phyloP scores from a whole-genome alignment of 2,329 filamentous ascomycete species.

The Paraconiothyrium brasiliense region DNA sequence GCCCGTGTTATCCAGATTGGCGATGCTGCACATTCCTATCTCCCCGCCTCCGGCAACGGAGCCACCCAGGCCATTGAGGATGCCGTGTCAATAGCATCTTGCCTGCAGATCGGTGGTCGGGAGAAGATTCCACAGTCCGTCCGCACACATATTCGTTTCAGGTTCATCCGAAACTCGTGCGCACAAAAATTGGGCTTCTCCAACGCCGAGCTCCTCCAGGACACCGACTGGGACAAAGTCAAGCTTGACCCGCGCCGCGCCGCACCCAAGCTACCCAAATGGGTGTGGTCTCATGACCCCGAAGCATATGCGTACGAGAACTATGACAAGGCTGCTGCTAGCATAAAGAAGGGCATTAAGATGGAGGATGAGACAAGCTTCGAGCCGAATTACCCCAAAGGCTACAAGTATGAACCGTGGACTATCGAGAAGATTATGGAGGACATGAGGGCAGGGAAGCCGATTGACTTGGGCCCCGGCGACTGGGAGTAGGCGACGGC shows the following conservation, averaged over 20 bases:
- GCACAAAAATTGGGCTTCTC: slow-evolving; percentile 60
- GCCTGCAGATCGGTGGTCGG: slow-evolving; percentile 56
- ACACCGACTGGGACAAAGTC: slow-evolving; percentile 60
- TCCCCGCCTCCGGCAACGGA: slow-evolving; percentile 57
- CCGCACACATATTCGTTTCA: slow-evolving; percentile 53
- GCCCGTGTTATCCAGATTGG: slow-evolving; percentile 57
- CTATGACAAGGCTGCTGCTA: slow-evolving; percentile 53
- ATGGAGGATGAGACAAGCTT: slow-evolving; percentile 55
- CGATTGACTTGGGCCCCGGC: slow-evolving; percentile 45
- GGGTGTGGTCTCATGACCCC: slow-evolving; percentile 58
- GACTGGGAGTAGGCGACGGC: slow-evolving; percentile 42
- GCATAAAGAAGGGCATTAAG: slow-evolving; percentile 52
- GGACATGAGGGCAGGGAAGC: slow-evolving; percentile 48
- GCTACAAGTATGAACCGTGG: slow-evolving; percentile 54
- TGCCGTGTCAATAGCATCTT: slow-evolving; percentile 56
- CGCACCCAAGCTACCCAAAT: slow-evolving; percentile 56
- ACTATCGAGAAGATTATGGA: slow-evolving; percentile 55
- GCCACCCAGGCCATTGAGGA: slow-evolving; percentile 61
- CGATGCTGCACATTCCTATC: slow-evolving; percentile 57
- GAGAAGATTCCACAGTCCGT: slow-evolving; percentile 51
- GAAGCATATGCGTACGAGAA: slow-evolving; percentile 57
- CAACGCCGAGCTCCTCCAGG: slow-evolving; percentile 58
- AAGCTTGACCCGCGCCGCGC: slow-evolving; percentile 56
- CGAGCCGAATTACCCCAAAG: slow-evolving; percentile 56
- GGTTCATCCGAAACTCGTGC: slow-evolving; percentile 60